A percentile compares a stretch with the other conserved stretches of the same genome.
Evolutionary conservation across 306 rosid species (phyloP).

Genomic region (Aeschynomene evenia): DNA sequence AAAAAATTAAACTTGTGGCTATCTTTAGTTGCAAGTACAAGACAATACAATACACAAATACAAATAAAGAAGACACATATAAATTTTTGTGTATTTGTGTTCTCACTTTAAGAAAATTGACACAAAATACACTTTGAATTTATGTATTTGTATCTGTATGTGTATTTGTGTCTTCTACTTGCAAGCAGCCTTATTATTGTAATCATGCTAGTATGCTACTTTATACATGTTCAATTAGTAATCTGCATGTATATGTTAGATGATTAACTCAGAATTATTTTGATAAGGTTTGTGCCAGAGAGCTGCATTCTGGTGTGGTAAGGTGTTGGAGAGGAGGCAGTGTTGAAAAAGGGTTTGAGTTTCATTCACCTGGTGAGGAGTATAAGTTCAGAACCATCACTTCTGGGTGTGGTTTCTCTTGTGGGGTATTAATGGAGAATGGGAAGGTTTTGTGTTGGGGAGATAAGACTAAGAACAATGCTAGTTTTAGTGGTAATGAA

Average conservation of each 20-base stretch:
- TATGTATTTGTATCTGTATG: too few relatives aligned
- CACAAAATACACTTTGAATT: too few relatives aligned
- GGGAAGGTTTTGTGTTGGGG: constrained; percentile 45
- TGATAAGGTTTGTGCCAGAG: constrained; percentile 48
- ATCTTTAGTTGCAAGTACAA: too few relatives aligned
- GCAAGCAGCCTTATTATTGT: too few relatives aligned
- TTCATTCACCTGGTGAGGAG: constrained; percentile 26
- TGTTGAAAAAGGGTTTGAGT: not conserved
- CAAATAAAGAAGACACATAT: too few relatives aligned
- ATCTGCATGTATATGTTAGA: not conserved
- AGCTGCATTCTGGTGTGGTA: constrained; percentile 36
- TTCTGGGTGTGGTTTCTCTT: constrained; percentile 42
- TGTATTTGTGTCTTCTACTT: too few relatives aligned
- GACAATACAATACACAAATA: too few relatives aligned
- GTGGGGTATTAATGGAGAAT: constrained; percentile 36
- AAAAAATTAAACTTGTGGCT: too few relatives aligned
- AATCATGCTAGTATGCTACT: too few relatives aligned
- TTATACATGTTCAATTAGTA: not conserved
- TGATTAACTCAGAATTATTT: not conserved
- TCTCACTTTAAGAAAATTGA: too few relatives aligned
- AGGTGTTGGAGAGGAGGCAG: constrained; percentile 49
- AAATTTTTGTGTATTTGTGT: too few relatives aligned
- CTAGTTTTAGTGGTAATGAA: not conserved
- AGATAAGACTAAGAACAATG: not conserved
- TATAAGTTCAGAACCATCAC: constrained; percentile 31